Conservation (phyloP, 495 filamentous ascomycete species). For the Penicillium soppii region DNA sequence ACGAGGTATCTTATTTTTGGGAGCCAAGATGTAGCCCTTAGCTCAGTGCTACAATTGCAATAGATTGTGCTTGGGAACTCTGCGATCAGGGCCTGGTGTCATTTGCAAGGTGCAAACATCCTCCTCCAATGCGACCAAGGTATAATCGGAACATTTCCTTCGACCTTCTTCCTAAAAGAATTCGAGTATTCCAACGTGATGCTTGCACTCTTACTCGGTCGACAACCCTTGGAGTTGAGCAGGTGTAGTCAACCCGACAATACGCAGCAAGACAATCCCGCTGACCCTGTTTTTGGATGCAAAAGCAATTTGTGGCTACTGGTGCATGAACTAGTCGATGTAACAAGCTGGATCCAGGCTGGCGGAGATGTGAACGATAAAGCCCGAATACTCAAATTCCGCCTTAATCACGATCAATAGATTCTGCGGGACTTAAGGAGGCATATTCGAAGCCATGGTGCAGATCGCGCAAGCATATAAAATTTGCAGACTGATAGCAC, state of each 20-base stretch:
- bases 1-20: constrained; percentile 2
- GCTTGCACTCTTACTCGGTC: constrained; percentile 8
- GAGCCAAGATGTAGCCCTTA: too few species aligned
- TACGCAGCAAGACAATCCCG: background rate
- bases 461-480: constrained; percentile 12
- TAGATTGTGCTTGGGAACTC: constrained; percentile 14
- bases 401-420: constrained; percentile 2
- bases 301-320: constrained; percentile 7
- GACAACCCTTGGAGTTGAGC: background rate
- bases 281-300: constrained; percentile 12
- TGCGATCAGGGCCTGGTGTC: constrained; percentile 11
- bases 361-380: constrained; percentile 3
- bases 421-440: background rate
- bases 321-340: constrained; percentile 6
- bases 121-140: constrained; percentile 5
- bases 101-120: constrained; percentile 8
- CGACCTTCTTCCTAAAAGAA: constrained; percentile 7
- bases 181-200: constrained; percentile 18
- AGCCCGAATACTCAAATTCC: background rate
- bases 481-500: constrained; percentile 5
- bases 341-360: background rate
- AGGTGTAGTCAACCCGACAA: background rate
- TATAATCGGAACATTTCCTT: background rate
- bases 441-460: constrained; percentile 11
- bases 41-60: background rate